Base-by-base conservation (phyloP, 805 yeast genomes). In the Barnettozyma vustinii region DNA sequence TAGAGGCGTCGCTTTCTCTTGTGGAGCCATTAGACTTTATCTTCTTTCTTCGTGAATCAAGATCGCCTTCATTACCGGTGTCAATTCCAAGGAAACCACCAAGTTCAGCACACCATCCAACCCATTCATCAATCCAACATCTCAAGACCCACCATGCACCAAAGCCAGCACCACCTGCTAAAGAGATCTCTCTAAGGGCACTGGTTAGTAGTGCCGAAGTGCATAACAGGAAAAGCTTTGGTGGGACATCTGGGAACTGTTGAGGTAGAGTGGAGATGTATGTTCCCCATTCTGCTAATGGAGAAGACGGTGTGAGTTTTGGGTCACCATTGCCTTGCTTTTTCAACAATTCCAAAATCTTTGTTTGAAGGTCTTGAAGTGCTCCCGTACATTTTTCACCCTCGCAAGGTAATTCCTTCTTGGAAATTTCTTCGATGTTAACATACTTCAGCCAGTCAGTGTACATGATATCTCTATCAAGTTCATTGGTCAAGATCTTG, bases 41-140 rank as follows among this genome's bases (percentile, higher is more conserved):
- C 23, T 9, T 25, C 27, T 13, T 41, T 18, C n/a, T n/a, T 30
- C 12, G 15, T 12, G 42, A n/a, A 32, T n/a, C 27, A 26, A 8
- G 26, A 16, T 18, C 39, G 13, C 19, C 23, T 20, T 21, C 33
- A n/a, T 37, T 47, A 12, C 19, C 45, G 25, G 37, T 37, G 18
- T 41, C 49, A 44, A 15, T 32, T 9, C 37, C 47, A 12, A 79
- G 61, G 52, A 75, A 75, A 0, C 83, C 83, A 5, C 84, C 83
- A 15, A 80, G 64, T 58, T 84, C 89, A 23, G 83, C 82, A 49
- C 76, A 67, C 81, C 88, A 83, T 2, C 74, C 74, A 52, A 84
- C 68, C 74, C 79, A 84, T 58, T 85, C 92, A 58, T 83, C 88
- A 7, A 81, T 69, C 90, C 92, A 86, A 61, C 89, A 81, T 48